Evolutionary conservation across 768 basidiomycete genomes (phyloP).

Genomic region (Amanita muscaria): DNA sequence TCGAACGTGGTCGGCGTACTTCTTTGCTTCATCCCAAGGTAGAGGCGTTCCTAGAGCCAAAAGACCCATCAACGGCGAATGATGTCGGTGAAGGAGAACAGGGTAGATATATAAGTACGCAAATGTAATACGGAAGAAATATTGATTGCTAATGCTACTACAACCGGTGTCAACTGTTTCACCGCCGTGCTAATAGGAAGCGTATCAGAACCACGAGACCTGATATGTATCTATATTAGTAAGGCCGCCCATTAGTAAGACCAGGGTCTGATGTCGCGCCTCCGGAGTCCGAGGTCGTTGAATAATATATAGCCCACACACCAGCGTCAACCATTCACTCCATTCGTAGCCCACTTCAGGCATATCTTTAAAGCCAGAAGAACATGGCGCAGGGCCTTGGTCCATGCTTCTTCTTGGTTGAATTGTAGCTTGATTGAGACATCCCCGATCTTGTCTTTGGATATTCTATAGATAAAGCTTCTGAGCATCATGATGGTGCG

Average conservation of each 20-base stretch:
- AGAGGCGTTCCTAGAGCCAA: slow-evolving; percentile 90
- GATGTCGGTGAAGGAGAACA: background rate
- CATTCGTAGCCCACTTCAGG: slow-evolving; percentile 80
- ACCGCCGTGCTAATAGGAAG: too few relatives aligned
- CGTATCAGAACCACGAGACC: background rate
- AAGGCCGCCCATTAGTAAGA: too few relatives aligned
- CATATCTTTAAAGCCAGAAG: slow-evolving; percentile 83
- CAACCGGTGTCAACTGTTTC: too few relatives aligned
- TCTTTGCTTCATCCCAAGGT: slow-evolving; percentile 82
- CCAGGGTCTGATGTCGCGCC: too few relatives aligned
- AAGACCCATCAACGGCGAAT: slow-evolving; percentile 63
- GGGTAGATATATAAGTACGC: background rate
- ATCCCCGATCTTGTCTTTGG: slow-evolving; percentile 93
- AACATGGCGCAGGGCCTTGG: slow-evolving; percentile 85
- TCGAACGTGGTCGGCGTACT: slow-evolving; percentile 83
- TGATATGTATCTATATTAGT: too few relatives aligned
- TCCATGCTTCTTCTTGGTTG: slow-evolving; percentile 94
- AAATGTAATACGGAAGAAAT: background rate
- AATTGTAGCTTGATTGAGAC: slow-evolving; percentile 92
- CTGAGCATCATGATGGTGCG: too few relatives aligned
- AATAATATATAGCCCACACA: too few relatives aligned
- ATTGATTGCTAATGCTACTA: slow-evolving; percentile 15
- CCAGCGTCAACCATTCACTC: slow-evolving; percentile 63
- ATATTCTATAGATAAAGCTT: too few relatives aligned
- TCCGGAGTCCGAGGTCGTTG: too few relatives aligned